Base-by-base conservation (phyloP, 495 filamentous ascomycete species). In the Apiosordaria backusii region DNA sequence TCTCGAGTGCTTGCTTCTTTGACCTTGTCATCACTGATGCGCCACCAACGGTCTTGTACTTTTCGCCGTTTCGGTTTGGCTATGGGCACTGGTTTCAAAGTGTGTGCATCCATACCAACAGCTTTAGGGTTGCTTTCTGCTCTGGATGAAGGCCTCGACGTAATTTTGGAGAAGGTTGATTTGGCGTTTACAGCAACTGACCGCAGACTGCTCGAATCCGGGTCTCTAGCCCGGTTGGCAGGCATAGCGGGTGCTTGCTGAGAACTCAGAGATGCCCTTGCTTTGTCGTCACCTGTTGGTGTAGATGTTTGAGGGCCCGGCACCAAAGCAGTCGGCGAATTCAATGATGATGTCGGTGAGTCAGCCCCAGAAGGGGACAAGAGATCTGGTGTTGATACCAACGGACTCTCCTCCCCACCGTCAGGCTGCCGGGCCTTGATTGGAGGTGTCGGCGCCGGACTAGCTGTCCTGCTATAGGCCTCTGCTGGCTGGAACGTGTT, bases 1-100 rank as follows among this genome's bases (percentile, higher is more conserved):
- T 99, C 94, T 60, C 85, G 86, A 2, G 93, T 98, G 77, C 90
- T 95, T 64, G 91, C 89, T 72, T 97, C 94, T 72, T 94, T 96
- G 65, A 98, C 85, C 73, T 97, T 97, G 45, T 98, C 95, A 73
- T 99, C 95, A 50, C 93, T 97, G 58, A 99, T 97, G 16, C 95
- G 86, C 95, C 95, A 99, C 95, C 95, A 99, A 21, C 91, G 85
- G 70, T 90, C 85, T 63, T 80, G 85, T n/a, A 80, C 86, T 70
- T 88, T 88, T 66, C 81, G 84, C 40, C 82, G 79, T 68, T 84
- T 88, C 21, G 83, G 64, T 23, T 80, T 75, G 7, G 64, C 26
- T 1, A 60, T 57, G 21, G 62, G 19, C 26, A 27, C 10, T 22
- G 55, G 25, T 50, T 50, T 60, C 2, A n/a, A n/a, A 18, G 61